These are phyloP conservation scores for Populus euphratica DNA, from an alignment of 345 rosid genomes.

Conservation along the genomic window DNA sequence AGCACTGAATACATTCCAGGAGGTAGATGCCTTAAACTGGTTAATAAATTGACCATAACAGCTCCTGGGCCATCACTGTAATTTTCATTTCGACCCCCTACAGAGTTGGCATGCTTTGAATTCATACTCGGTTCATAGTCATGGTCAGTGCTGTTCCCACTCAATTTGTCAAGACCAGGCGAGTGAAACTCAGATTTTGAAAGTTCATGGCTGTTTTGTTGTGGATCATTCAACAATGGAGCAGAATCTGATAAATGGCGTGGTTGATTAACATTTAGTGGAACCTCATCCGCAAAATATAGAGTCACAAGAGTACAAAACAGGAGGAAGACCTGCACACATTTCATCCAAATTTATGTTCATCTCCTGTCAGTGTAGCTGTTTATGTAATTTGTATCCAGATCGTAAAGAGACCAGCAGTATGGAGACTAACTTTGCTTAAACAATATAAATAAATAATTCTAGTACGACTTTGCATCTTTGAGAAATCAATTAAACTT, in stretches of 20 bases:
- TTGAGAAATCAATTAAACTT: not conserved
- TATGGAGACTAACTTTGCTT: not conserved
- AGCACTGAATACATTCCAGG: slow-evolving; percentile 93
- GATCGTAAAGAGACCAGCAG: not conserved
- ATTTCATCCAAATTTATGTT: not conserved
- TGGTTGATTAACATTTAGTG: slow-evolving; percentile 43
- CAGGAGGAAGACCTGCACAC: slow-evolving; percentile 75
- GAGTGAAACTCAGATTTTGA: slow-evolving; percentile 41
- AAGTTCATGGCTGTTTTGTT: slow-evolving; percentile 41
- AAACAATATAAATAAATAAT: not conserved
- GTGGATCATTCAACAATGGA: slow-evolving; percentile 67
- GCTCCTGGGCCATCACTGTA: slow-evolving; percentile 82
- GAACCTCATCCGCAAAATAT: slow-evolving; percentile 84
- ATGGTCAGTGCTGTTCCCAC: slow-evolving; percentile 33
- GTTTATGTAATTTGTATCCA: not conserved
- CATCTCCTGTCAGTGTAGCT: not conserved
- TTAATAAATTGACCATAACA: slow-evolving; percentile 80
- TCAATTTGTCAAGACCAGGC: slow-evolving; percentile 23
- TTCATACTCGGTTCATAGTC: slow-evolving; percentile 35
- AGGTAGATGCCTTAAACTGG: slow-evolving; percentile 91
- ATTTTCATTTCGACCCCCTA: slow-evolving; percentile 44
- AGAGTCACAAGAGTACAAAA: slow-evolving; percentile 79
- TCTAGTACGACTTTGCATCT: not conserved
- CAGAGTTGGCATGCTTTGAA: slow-evolving; percentile 31
- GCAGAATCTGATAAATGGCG: slow-evolving; percentile 60